A percentile compares a stretch with the other conserved stretches of the same genome.
Conservation (phyloP, 2,329 filamentous ascomycete genomes). For the Monilinia fructigena region DNA sequence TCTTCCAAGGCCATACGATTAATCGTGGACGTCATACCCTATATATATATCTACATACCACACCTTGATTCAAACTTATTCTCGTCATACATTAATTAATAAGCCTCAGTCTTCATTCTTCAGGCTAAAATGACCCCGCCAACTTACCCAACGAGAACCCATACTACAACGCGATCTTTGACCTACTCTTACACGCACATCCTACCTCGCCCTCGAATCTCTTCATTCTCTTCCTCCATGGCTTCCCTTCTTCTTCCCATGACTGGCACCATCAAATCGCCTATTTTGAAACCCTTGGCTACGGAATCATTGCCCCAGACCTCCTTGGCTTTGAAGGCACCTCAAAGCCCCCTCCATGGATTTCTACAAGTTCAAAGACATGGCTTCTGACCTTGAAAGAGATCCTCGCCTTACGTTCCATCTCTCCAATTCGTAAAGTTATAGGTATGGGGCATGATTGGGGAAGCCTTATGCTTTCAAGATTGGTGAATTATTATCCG, state of each 20-base stretch:
- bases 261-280: conserved; percentile 43
- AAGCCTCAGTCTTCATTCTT: background rate
- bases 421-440: conserved; percentile 17
- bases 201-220: background rate
- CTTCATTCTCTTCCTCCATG: conserved; percentile 48
- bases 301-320: conserved; percentile 47
- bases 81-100: background rate
- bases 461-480: conserved; percentile 29
- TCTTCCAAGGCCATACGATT: background rate
- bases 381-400: conserved; percentile 41
- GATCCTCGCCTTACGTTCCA: conserved; percentile 38
- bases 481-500: conserved; percentile 25
- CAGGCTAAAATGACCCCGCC: background rate
- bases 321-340: conserved; percentile 44
- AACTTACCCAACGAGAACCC: background rate
- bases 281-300: conserved; percentile 38
- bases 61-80: background rate
- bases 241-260: conserved; percentile 48
- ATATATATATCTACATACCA: background rate
- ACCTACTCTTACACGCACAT: conserved; percentile 17
- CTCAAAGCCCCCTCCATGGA: conserved; percentile 37
- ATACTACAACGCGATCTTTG: conserved; percentile 3
- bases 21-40: background rate
- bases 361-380: conserved; percentile 35
- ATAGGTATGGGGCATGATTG: conserved; percentile 35